These are phyloP conservation scores for Pterothamnion heteromorphum DNA, from an alignment of 31 red algal genomes.

Conservation along the genomic window DNA sequence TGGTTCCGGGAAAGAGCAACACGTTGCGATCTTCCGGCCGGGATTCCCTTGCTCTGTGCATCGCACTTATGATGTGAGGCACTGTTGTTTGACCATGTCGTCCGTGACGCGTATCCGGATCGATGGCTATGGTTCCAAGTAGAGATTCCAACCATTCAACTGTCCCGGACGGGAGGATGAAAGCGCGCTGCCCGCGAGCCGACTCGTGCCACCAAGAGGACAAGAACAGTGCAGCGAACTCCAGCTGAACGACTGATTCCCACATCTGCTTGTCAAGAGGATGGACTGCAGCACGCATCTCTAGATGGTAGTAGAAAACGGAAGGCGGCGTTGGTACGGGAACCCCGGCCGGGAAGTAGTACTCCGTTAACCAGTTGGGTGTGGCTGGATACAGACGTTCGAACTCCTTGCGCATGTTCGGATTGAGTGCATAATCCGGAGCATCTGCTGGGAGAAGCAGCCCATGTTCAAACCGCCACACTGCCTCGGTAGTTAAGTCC, in stretches of 20 bases:
- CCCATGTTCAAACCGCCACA: background rate
- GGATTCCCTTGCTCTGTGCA: no score
- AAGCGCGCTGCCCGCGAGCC: background rate
- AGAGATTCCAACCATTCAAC: background rate
- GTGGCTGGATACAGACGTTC: background rate
- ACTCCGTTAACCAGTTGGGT: background rate
- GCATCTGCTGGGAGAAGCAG: background rate
- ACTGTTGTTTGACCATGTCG: no score
- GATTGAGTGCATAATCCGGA: no score
- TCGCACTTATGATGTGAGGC: no score
- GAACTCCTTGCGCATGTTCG: background rate
- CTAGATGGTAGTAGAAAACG: background rate
- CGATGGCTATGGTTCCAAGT: background rate
- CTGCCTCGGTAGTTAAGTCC: background rate
- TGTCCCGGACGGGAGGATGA: background rate
- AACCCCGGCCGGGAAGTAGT: background rate
- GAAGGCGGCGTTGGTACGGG: background rate
- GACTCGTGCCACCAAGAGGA: no score
- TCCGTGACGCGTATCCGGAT: background rate
- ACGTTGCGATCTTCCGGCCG: no score
- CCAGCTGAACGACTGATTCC: background rate
- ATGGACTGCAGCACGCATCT: background rate
- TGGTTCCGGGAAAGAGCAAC: no score
- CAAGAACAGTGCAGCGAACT: background rate
- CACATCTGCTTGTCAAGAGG: background rate